Conservation (phyloP, 805 yeast genomes). For the Wickerhamiella alocasiicola region DNA sequence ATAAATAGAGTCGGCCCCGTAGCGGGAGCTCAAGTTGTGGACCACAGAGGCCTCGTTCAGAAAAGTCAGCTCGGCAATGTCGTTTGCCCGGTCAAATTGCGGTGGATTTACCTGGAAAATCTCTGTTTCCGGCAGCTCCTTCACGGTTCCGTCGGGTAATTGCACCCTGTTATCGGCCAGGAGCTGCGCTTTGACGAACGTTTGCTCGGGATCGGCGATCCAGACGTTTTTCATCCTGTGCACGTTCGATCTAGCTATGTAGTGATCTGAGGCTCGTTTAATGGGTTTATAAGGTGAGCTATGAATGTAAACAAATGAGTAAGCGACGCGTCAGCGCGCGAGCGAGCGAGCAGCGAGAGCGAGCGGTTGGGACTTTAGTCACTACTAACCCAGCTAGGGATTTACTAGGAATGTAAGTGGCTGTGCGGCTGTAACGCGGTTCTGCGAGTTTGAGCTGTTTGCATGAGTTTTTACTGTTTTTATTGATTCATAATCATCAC, state of each 20-base stretch:
- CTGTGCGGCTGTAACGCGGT: no score
- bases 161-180: conserved; percentile 23
- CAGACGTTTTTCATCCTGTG: conserved; percentile 48
- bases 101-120: conserved; percentile 72
- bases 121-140: conserved; percentile 30
- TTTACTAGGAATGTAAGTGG: no score
- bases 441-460: no score
- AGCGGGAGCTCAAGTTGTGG: conserved; percentile 66
- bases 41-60: conserved; percentile 94
- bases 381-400: no score
- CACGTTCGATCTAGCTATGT: no score
- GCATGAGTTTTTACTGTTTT: no score
- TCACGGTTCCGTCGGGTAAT: conserved; percentile 18
- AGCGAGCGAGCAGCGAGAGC: no score
- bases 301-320: background rate
- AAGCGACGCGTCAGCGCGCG: no score
- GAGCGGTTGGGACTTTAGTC: no score
- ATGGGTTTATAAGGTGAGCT: no score
- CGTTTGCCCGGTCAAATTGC: conserved; percentile 79
- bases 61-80: conserved; percentile 91
- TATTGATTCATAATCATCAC: no score
- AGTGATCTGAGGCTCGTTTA: no score
- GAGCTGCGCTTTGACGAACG: conserved; percentile 44
- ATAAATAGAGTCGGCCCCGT: conserved; percentile 65
- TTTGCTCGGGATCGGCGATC: conserved; percentile 49